These are phyloP conservation scores for Elaphomyces granulatus DNA, from an alignment of 495 filamentous ascomycete species.

Conservation along the genomic window DNA sequence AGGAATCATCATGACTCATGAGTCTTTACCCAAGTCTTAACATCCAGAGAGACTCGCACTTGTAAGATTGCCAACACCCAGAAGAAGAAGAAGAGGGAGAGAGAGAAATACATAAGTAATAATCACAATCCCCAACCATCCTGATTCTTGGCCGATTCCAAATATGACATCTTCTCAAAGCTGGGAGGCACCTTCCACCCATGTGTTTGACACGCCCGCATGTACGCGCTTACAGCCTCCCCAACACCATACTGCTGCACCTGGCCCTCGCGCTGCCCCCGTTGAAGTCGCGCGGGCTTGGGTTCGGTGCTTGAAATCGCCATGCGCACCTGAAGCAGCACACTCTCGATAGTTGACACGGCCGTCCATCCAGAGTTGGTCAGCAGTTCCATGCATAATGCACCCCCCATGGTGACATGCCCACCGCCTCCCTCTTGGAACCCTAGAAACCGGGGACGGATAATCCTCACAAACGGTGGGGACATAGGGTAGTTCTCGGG, in stretches of 20 bases:
- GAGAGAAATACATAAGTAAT: too few relatives aligned
- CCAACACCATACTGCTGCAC: constrained; percentile 43
- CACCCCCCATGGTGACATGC: constrained; percentile 77
- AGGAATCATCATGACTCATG: too few relatives aligned
- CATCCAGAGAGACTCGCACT: too few relatives aligned
- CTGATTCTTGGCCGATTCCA: too few relatives aligned
- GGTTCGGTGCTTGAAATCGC: constrained; percentile 58
- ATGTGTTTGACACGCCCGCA: constrained; percentile 50
- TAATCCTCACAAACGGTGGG: constrained; percentile 75
- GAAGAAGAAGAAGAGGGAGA: too few relatives aligned
- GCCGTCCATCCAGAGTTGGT: constrained; percentile 75
- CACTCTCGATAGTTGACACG: constrained; percentile 56
- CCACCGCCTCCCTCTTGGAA: constrained; percentile 66
- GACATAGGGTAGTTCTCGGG: constrained; percentile 55
- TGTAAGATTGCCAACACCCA: too few relatives aligned
- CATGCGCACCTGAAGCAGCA: constrained; percentile 70
- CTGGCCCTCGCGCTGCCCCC: neutral
- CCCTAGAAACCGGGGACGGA: constrained; percentile 64
- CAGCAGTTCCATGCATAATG: constrained; percentile 84
- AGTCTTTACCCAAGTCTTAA: too few relatives aligned
- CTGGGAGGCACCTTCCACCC: constrained; percentile 34
- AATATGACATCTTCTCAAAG: constrained; percentile 14
- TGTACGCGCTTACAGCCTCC: constrained; percentile 63
- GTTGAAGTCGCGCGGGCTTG: constrained; percentile 50
- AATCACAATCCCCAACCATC: too few relatives aligned